Conservation (phyloP, 805 yeast genomes). For the Debaryomyces prosopidis region DNA sequence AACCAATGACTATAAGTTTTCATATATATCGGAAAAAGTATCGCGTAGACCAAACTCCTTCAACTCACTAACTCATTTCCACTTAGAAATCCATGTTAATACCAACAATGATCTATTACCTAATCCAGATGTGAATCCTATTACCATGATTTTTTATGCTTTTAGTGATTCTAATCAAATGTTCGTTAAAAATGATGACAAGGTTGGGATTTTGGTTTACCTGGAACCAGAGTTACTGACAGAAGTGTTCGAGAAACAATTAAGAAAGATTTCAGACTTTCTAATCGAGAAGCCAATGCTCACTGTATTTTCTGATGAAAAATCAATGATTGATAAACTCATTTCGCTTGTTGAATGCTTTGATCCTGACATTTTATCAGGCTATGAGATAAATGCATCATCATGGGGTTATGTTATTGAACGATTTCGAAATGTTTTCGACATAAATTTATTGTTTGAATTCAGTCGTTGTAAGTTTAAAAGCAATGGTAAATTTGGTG, state of each 20-base stretch:
- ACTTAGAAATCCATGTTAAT: slow-evolving; percentile 67
- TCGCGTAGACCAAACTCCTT: slow-evolving; percentile 39
- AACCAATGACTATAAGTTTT: slow-evolving; percentile 36
- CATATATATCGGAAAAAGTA: slow-evolving; percentile 33
- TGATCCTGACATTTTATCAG: slow-evolving; percentile 88
- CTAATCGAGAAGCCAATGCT: slow-evolving; percentile 6
- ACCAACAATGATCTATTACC: slow-evolving; percentile 54
- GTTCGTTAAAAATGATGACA: slow-evolving; percentile 9
- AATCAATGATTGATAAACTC: slow-evolving; percentile 56
- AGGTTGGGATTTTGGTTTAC: slow-evolving; percentile 20
- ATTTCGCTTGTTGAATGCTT: slow-evolving; percentile 54
- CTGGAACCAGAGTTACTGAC: neutral
- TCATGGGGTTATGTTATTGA: slow-evolving; percentile 93
- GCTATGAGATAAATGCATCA: slow-evolving; percentile 74
- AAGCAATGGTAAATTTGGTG: slow-evolving; percentile 55
- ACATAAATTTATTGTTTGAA: slow-evolving; percentile 54
- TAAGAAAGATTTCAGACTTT: neutral
- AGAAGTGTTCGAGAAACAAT: slow-evolving; percentile 15
- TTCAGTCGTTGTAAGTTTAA: slow-evolving; percentile 59
- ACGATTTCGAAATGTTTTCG: slow-evolving; percentile 47
- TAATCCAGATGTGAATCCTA: slow-evolving; percentile 62
- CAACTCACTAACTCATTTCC: slow-evolving; percentile 54
- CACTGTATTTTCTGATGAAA: slow-evolving; percentile 50
- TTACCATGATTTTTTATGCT: slow-evolving; percentile 63
- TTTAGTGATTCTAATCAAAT: slow-evolving; percentile 22